Evolutionary conservation across 164 flowering plant species (phyloP).

Genomic region (Nymphaea thermarum): DNA sequence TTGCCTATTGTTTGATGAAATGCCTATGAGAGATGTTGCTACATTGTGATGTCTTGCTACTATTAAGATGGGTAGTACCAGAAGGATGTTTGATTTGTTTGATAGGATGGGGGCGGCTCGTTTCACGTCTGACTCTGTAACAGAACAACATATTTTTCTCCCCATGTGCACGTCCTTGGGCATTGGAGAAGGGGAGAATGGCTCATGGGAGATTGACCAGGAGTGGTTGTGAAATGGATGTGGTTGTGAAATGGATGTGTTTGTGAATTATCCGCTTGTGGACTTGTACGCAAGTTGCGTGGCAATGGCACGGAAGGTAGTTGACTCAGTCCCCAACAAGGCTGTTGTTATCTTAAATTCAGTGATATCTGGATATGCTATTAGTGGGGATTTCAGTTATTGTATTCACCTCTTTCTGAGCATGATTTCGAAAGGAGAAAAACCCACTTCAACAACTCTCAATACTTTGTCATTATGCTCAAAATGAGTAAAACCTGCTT

Average conservation of each 20-base stretch:
- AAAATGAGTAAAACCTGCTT: constrained; percentile 19
- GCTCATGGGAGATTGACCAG: constrained; percentile 30
- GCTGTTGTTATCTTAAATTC: constrained; percentile 51
- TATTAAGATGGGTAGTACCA: constrained; percentile 44
- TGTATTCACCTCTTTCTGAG: constrained; percentile 45
- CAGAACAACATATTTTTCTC: constrained; percentile 36
- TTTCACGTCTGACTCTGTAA: constrained; percentile 44
- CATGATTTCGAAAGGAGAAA: constrained; percentile 30
- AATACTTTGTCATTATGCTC: constrained; percentile 30
- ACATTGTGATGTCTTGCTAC: constrained; percentile 48
- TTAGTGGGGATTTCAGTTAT: constrained; percentile 36
- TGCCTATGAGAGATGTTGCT: constrained; percentile 48
- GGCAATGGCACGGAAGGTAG: constrained; percentile 44
- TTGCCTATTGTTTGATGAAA: constrained; percentile 40
- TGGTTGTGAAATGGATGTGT: constrained; percentile 39
- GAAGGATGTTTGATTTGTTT: constrained; percentile 48
- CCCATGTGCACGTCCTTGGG: constrained; percentile 38
- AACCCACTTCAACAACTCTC: background rate
- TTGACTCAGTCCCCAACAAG: constrained; percentile 34
- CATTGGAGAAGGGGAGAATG: constrained; percentile 43
- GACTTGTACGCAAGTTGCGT: constrained; percentile 53
- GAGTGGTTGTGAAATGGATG: constrained; percentile 32
- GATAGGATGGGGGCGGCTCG: constrained; percentile 39
- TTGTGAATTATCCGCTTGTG: constrained; percentile 50
- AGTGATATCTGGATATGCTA: constrained; percentile 41